phyloP scores from a whole-genome alignment of 805 yeast genomes.

The Ogataea pilisensis region DNA sequence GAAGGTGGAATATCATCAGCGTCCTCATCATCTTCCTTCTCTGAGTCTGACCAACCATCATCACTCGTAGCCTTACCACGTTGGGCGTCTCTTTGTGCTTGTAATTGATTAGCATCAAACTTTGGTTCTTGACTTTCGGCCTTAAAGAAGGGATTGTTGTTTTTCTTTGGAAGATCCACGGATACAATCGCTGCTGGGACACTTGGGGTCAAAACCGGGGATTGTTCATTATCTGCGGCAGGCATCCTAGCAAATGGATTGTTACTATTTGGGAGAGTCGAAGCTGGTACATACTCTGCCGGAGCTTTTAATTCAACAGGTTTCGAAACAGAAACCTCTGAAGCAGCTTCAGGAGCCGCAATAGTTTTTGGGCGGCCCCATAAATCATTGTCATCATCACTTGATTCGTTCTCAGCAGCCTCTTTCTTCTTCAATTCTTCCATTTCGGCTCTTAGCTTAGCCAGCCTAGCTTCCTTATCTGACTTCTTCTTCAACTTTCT shows the following conservation, averaged over 20 bases:
- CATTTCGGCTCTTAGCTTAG: constrained; percentile 55
- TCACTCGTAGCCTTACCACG: constrained; percentile 46
- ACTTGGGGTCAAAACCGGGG: constrained; percentile 7
- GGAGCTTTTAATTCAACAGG: constrained; percentile 6
- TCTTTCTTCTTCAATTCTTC: constrained; percentile 45
- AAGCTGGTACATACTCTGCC: constrained; percentile 9
- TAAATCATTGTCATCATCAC: constrained; percentile 16
- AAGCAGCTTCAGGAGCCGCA: constrained; percentile 14
- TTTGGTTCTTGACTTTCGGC: constrained; percentile 32
- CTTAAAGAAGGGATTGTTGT: constrained; percentile 59
- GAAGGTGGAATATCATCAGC: constrained; percentile 43
- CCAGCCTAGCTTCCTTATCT: constrained; percentile 58
- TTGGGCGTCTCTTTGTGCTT: constrained; percentile 70
- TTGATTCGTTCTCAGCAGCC: constrained; percentile 28
- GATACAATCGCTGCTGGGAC: not conserved
- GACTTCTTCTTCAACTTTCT: constrained; percentile 45
- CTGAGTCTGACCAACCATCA: constrained; percentile 43
- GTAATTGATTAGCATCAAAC: constrained; percentile 55
- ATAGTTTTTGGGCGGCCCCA: constrained; percentile 9
- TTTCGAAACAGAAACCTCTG: constrained; percentile 9
- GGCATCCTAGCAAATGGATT: constrained; percentile 48
- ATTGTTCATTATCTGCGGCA: constrained; percentile 9
- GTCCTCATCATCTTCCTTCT: constrained; percentile 29
- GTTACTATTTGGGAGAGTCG: constrained; percentile 28
- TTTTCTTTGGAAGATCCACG: constrained; percentile 8